Conservation (phyloP, 371 early-diverging fungal genomes). For the Nematocida ironsii region DNA sequence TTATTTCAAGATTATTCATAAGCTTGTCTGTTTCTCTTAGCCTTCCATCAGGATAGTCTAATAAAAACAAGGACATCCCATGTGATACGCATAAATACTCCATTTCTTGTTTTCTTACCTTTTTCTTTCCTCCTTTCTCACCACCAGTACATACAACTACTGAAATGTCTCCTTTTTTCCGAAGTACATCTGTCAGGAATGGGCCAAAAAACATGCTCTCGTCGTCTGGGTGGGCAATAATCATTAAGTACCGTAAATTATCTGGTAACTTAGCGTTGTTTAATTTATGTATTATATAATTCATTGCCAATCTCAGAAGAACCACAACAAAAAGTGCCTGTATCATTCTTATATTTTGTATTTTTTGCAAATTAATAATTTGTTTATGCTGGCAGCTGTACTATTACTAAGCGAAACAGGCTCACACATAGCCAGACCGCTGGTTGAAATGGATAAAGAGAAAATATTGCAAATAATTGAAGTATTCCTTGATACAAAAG, state of each 20-base stretch:
- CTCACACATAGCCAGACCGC: slow-evolving; percentile 32
- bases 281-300: not conserved
- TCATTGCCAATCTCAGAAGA: not conserved
- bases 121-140: slow-evolving; percentile 74
- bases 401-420: slow-evolving; percentile 36
- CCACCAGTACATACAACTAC: slow-evolving; percentile 73
- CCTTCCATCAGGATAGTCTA: slow-evolving; percentile 59
- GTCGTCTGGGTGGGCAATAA: slow-evolving; percentile 97
- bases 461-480: slow-evolving; percentile 33
- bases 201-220: slow-evolving; percentile 98
- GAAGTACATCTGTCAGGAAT: slow-evolving; percentile 76
- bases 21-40: slow-evolving; percentile 54
- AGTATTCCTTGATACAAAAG: slow-evolving; percentile 20
- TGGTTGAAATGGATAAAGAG: slow-evolving; percentile 32
- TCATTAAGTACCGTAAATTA: slow-evolving; percentile 70
- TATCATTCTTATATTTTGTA: slow-evolving; percentile 23
- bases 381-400: slow-evolving; percentile 55
- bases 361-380: slow-evolving; percentile 10
- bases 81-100: slow-evolving; percentile 28
- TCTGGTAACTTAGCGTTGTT: not conserved
- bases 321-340: not conserved
- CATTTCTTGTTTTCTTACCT: slow-evolving; percentile 53
- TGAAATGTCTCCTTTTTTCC: slow-evolving; percentile 75
- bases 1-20: slow-evolving; percentile 18
- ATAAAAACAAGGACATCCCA: slow-evolving; percentile 34